phyloP scores from a whole-genome alignment of 768 basidiomycete genomes.

The Mycena floridula region DNA sequence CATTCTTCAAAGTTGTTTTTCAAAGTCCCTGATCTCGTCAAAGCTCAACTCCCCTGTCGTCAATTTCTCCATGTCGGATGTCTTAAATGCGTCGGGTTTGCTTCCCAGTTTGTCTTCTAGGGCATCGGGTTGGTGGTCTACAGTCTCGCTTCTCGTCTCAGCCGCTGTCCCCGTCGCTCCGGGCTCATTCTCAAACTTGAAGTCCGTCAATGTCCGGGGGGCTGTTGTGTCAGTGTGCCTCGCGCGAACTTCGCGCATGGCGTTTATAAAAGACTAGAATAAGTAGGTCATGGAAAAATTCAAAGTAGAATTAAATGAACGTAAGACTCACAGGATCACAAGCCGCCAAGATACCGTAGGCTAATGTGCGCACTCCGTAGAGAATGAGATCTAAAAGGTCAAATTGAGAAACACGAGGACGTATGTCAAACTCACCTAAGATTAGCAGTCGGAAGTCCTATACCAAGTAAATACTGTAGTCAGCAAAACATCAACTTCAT shows the following conservation, averaged over 20 bases:
- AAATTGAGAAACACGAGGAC: neutral
- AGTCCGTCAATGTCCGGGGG: no score
- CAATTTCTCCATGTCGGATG: no score
- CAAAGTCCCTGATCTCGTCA: no score
- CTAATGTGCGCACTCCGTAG: conserved; percentile 12
- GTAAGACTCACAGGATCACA: conserved; percentile 10
- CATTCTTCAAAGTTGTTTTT: no score
- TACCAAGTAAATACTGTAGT: neutral
- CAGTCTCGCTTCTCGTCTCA: no score
- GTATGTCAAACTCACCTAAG: conserved; percentile 5
- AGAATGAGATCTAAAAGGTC: conserved; percentile 9
- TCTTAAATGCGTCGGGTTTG: no score
- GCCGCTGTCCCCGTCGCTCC: no score
- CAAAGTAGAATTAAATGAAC: neutral
- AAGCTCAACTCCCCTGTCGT: no score
- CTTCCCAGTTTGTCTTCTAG: no score
- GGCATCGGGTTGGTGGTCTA: no score
- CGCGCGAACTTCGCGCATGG: conserved; percentile 5
- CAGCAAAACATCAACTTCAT: neutral
- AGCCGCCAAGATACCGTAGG: conserved; percentile 12
- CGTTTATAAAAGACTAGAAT: conserved; percentile 7
- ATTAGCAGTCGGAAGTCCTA: conserved; percentile 14
- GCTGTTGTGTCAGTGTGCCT: no score
- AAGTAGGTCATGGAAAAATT: neutral
- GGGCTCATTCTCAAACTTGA: no score